Evolutionary conservation across 1,284 basidiomycete genomes (phyloP), one percentile per base, ranked within the genome.

Genomic region (Marasmius sp.): DNA sequence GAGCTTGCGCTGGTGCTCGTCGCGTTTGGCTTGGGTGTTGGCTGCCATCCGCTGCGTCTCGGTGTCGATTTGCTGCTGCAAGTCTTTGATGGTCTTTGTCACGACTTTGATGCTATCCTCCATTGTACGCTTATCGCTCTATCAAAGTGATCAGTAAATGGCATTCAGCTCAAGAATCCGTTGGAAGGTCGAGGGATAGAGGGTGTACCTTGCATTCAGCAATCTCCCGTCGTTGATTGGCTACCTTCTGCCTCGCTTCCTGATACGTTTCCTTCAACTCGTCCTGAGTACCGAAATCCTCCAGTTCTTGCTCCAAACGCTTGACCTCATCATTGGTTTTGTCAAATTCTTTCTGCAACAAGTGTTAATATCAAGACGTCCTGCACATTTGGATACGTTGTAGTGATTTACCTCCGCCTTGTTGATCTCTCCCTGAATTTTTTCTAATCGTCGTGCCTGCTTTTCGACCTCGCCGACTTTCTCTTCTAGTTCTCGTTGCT

Each of bases 401-500:
- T 43, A 39, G 11, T 52, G 0, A 55, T 75, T 1, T 61, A 89
- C 89, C 73, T 86, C 76, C 1, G 83, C 83, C 27, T 60, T 70
- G 18, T 72, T 62, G 51, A 85, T 61, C 45, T 73, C 77, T 33
- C 79, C 75, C 65, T 86, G 72, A 20, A 88, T 79, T 69, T 81
- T 87, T 7, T 82, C 79, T 8, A 87, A 61, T 27, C 82, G 78
- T 11, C 76, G 75, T 61, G 78, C 68, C 16, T 79, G 68, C 66
- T 81, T 84, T 0, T 79, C 85, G 1, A 79, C 76, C 9, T 86
- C 85, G 43, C 77, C 76, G n/a, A 83, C 66, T 66, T 86, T 84
- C 41, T 68, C 68, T 48, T 75, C 74, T 72, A 91, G 70, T 71
- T 92, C 93, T 49, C 79, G 74, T 70, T 93, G 83, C 70, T 94